Base-by-base conservation (phyloP, 176 grass and related monocot genomes). In the Eleusine indica region DNA sequence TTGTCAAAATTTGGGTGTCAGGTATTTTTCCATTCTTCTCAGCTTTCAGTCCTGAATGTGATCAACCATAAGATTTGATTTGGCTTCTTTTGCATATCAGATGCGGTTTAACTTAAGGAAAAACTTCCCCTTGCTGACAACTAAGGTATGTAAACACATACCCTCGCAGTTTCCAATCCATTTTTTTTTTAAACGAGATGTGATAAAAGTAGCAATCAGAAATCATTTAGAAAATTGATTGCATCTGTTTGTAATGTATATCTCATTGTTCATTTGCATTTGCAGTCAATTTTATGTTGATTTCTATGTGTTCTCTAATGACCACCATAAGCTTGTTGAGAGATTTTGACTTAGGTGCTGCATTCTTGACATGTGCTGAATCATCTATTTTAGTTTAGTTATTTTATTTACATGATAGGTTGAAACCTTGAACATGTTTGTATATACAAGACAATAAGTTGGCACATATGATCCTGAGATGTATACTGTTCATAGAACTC, bases 91-190 rank as follows among this genome's bases (percentile, higher is more conserved):
- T 89, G 30, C 22, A 67, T 62, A 89, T 47, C 35, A 97, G 94
- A 92, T 92, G 94, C 54, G 92, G 60, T 97, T 97, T 62, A 97
- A 97, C 86, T 91, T 97, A 70, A 89, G 94, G 80, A 97, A 86
- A 74, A 91, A 76, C 25, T 92, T 97, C 53, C 92, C 92, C 17
- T 80, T 97, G 63, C 79, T 97, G 11, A 97, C 94, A 83, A 97
- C 94, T 16, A 97, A 97, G 94, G 94, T 94, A 87, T 17, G 11
- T 5, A 21, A 35, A 66, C 53, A 40, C 75, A 43, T 68, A 30
- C 12, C 10, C 41, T 84, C 68, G 1, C 58, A 74, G 18, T 73
- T 72, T 77, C 19, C 1, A 47, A 35, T 35, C 32, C 32, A 35
- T 68, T 0, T 56, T 80, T 79, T 2, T 28, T 66, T 51, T 51